Evolutionary conservation across 2,329 filamentous ascomycete genomes (phyloP).

Genomic region (Corniculantispora saksenae): DNA sequence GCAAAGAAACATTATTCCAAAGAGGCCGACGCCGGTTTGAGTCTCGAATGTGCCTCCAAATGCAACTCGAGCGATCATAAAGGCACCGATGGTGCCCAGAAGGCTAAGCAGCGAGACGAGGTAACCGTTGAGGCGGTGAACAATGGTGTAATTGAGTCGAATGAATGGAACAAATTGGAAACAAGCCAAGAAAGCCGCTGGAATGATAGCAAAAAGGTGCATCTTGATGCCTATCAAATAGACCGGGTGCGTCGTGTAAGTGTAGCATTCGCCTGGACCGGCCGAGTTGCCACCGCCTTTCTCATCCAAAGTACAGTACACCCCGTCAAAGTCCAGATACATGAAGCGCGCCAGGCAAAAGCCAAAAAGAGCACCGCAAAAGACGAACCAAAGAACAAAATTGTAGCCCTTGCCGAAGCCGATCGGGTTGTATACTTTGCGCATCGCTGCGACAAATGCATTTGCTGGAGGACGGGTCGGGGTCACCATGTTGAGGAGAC

Average conservation of each 20-base stretch:
- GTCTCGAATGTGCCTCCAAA: constrained; percentile 54
- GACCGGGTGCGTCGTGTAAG: constrained; percentile 28
- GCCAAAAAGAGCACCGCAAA: constrained; percentile 42
- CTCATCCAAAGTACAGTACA: constrained; percentile 27
- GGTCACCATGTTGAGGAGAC: neutral
- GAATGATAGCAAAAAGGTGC: constrained; percentile 45
- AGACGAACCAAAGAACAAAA: constrained; percentile 32
- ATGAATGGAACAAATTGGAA: constrained; percentile 50
- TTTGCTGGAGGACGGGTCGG: constrained; percentile 20
- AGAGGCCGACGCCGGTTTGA: constrained; percentile 42
- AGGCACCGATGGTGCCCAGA: constrained; percentile 44
- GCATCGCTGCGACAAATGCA: constrained; percentile 24
- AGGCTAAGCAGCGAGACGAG: constrained; percentile 48
- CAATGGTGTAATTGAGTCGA: constrained; percentile 46
- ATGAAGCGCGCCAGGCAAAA: constrained; percentile 48
- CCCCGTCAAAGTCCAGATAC: constrained; percentile 48
- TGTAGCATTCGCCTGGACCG: constrained; percentile 42
- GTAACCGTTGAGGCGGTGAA: constrained; percentile 63
- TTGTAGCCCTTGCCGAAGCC: constrained; percentile 27
- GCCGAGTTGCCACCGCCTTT: constrained; percentile 8
- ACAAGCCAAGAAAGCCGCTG: constrained; percentile 42
- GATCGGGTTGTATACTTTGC: constrained; percentile 25
- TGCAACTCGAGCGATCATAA: constrained; percentile 51
- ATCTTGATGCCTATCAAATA: constrained; percentile 44
- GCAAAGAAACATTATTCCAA: constrained; percentile 45